phyloP scores from a whole-genome alignment of 73 alveolate genomes.

The Paramecium sexaurelia region DNA sequence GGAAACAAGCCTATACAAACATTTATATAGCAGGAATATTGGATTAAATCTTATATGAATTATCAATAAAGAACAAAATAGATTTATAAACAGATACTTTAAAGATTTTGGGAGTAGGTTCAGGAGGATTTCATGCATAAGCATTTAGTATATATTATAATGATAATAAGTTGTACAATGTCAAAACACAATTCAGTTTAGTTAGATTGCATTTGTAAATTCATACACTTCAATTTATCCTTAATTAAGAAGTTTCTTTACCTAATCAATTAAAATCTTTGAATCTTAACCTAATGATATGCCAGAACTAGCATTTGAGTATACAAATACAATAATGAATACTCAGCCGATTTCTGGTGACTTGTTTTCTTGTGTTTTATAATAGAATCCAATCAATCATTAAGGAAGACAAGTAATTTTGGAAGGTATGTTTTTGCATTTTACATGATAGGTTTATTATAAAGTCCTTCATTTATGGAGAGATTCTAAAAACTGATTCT shows the following conservation, averaged over 20 bases:
- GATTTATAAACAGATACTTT: neutral
- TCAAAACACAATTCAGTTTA: neutral
- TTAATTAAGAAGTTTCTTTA: neutral
- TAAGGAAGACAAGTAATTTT: neutral
- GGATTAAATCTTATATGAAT: conserved; percentile 28
- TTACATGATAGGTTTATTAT: neutral
- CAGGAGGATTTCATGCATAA: conserved; percentile 54
- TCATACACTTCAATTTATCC: conserved; percentile 17
- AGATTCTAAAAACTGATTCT: conserved; percentile 32
- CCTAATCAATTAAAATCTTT: neutral
- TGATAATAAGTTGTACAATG: neutral
- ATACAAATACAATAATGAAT: conserved; percentile 24
- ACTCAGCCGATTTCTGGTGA: neutral
- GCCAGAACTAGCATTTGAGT: conserved; percentile 47
- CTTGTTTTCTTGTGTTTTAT: neutral
- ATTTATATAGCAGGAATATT: neutral
- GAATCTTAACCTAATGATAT: neutral
- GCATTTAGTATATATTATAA: neutral
- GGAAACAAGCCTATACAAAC: neutral
- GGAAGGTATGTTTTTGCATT: neutral
- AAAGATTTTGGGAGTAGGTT: conserved; percentile 32
- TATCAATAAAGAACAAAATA: neutral
- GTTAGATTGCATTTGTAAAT: neutral
- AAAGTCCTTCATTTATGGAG: conserved; percentile 49
- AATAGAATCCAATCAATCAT: neutral